Conservation (phyloP, 805 yeast genomes). For the Pichia exigua region DNA sequence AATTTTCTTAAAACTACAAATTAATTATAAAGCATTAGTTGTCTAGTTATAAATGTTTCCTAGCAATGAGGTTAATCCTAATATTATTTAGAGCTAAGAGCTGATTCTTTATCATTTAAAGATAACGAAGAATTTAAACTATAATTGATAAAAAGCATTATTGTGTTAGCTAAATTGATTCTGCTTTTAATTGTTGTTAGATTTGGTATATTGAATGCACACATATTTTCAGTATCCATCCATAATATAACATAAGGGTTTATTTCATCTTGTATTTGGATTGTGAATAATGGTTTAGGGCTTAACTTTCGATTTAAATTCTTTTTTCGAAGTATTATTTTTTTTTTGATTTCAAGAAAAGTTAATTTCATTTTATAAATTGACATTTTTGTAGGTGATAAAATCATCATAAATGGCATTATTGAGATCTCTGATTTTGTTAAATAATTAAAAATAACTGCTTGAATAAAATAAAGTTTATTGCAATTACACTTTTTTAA, state of each 20-base stretch:
- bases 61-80: neutral
- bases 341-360: neutral
- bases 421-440: neutral
- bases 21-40: neutral
- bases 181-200: neutral
- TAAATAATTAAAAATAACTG: neutral
- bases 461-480: neutral
- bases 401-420: slow-evolving; percentile 3
- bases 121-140: neutral
- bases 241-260: slow-evolving; percentile 13
- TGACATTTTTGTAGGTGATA: neutral
- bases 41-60: neutral
- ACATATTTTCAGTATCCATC: slow-evolving; percentile 13
- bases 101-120: neutral
- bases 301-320: neutral
- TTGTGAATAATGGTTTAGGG: slow-evolving; percentile 4
- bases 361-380: neutral
- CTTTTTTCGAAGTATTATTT: neutral
- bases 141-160: slow-evolving; percentile 10
- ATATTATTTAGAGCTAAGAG: neutral
- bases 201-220: slow-evolving; percentile 10
- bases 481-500: neutral
- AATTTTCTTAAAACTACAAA: too few species aligned
- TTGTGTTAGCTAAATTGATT: slow-evolving; percentile 9
- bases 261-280: slow-evolving; percentile 11